A percentile compares a stretch with the other conserved stretches of the same genome.
These are phyloP conservation scores for Xerocomus tenax DNA, from an alignment of 1,284 basidiomycete genomes.

Conservation along the genomic window DNA sequence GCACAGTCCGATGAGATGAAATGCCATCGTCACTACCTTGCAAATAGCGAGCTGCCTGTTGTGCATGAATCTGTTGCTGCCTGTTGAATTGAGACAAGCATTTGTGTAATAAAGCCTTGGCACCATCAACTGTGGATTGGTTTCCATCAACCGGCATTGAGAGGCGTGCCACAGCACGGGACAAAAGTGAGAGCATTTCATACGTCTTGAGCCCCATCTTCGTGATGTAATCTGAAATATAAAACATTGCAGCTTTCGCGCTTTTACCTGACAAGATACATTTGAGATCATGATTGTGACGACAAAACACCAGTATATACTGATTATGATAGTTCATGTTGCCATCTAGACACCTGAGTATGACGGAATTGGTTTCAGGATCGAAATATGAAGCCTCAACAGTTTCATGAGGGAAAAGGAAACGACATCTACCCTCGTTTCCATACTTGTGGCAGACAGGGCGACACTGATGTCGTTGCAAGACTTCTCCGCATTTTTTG, in stretches of 20 bases:
- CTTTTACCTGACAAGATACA: slow-evolving; percentile 12
- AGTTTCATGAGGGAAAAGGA: slow-evolving; percentile 10
- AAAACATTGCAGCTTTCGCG: slow-evolving; percentile 16
- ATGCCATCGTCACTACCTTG: slow-evolving; percentile 7
- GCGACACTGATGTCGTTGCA: slow-evolving; percentile 2
- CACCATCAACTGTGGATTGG: not conserved
- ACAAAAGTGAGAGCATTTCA: slow-evolving; percentile 6
- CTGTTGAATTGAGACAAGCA: slow-evolving; percentile 10
- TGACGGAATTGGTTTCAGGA: slow-evolving; percentile 1
- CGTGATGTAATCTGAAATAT: slow-evolving; percentile 14
- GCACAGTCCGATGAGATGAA: slow-evolving; percentile 4
- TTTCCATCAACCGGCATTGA: not conserved
- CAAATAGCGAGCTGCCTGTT: slow-evolving; percentile 11
- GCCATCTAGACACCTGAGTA: slow-evolving; percentile 3
- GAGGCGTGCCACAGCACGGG: slow-evolving; percentile 4
- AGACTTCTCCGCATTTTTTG: slow-evolving; percentile 11
- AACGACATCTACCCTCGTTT: not conserved
- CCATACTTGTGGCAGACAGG: slow-evolving; percentile 9
- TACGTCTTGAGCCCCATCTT: slow-evolving; percentile 13
- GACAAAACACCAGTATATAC: slow-evolving; percentile 13
- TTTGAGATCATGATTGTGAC: slow-evolving; percentile 14
- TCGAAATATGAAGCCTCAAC: slow-evolving; percentile 10
- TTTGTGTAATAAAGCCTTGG: slow-evolving; percentile 9
- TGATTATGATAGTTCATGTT: slow-evolving; percentile 8
- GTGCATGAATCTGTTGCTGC: slow-evolving; percentile 14